These are phyloP conservation scores for Suillus weaverae DNA, from an alignment of 768 basidiomycete genomes.

Conservation along the genomic window DNA sequence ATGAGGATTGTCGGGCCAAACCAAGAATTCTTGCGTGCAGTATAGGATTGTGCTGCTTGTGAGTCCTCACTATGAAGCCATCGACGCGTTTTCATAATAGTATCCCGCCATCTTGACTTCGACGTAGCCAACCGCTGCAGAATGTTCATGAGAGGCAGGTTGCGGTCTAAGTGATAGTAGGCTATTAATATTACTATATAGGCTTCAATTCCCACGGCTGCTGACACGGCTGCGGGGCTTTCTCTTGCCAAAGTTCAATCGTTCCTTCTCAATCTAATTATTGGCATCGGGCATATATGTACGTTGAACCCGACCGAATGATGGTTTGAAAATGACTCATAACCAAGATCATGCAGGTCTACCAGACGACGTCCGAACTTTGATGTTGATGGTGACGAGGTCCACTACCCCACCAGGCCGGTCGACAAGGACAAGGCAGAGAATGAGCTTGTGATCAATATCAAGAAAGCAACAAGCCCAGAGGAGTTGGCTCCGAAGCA, in stretches of 20 bases:
- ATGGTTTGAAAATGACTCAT: not conserved
- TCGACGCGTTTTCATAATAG: constrained; percentile 12
- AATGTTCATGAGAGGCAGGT: not conserved
- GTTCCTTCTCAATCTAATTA: constrained; percentile 5
- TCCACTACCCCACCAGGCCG: constrained; percentile 94
- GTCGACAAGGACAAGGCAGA: constrained; percentile 99
- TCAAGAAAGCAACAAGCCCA: constrained; percentile 96
- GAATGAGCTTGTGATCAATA: constrained; percentile 87
- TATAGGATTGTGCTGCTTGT: constrained; percentile 48
- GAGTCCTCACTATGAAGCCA: constrained; percentile 18
- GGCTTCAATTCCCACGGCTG: constrained; percentile 1
- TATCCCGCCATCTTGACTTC: constrained; percentile 13
- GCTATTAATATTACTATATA: not conserved
- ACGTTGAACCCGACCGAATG: constrained; percentile 9
- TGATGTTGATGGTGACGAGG: constrained; percentile 75
- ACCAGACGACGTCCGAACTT: constrained; percentile 40
- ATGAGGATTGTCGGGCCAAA: constrained; percentile 71
- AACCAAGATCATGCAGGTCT: constrained; percentile 28
- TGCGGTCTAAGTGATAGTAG: too few relatives aligned
- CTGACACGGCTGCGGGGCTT: not conserved
- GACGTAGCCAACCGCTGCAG: constrained; percentile 5
- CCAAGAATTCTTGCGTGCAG: constrained; percentile 58
- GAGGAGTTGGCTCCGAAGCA: constrained; percentile 98
- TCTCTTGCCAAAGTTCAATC: not conserved
- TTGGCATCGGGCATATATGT: constrained; percentile 11